Percentiles rank a stretch among this genome's conserved stretches.
phyloP scores from a whole-genome alignment of 495 filamentous ascomycete species.

The Penicillium cosmopolitanum region DNA sequence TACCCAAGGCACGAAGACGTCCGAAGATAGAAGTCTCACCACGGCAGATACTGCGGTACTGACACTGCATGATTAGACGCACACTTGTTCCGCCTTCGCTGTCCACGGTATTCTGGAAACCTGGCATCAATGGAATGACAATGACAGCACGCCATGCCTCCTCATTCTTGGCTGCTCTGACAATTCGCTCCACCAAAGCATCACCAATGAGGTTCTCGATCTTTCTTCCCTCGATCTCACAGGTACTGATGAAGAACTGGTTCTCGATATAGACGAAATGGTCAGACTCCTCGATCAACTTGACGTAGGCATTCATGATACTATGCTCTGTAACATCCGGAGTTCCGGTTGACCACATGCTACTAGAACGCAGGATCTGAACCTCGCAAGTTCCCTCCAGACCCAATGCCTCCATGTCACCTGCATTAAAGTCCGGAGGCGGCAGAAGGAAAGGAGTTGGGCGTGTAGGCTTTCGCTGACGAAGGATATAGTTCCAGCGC shows the following conservation, averaged over 20 bases:
- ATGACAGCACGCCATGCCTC: constrained; percentile 96
- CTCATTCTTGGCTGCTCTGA: constrained; percentile 77
- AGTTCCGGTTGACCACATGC: constrained; percentile 89
- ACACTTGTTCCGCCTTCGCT: constrained; percentile 92
- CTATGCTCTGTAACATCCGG: constrained; percentile 82
- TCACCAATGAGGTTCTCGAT: constrained; percentile 95
- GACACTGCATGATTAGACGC: constrained; percentile 95
- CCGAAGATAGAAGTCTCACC: constrained; percentile 94
- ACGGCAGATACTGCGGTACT: constrained; percentile 95
- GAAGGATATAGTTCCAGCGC: constrained; percentile 96
- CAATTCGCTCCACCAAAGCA: constrained; percentile 89
- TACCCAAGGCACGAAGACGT: constrained; percentile 74
- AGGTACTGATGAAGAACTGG: constrained; percentile 97
- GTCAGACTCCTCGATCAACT: constrained; percentile 91
- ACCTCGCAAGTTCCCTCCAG: constrained; percentile 94
- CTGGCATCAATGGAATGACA: constrained; percentile 93
- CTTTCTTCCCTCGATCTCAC: constrained; percentile 80
- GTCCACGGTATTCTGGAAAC: constrained; percentile 97
- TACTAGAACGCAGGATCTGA: constrained; percentile 89
- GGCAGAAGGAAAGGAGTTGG: constrained; percentile 93
- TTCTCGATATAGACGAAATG: constrained; percentile 99
- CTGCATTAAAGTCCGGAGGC: constrained; percentile 84
- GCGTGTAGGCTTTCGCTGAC: constrained; percentile 89
- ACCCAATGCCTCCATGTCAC: constrained; percentile 84
- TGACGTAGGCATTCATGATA: constrained; percentile 94